phyloP scores from a whole-genome alignment of 2,329 filamentous ascomycete genomes.

The Colletotrichum sp. region DNA sequence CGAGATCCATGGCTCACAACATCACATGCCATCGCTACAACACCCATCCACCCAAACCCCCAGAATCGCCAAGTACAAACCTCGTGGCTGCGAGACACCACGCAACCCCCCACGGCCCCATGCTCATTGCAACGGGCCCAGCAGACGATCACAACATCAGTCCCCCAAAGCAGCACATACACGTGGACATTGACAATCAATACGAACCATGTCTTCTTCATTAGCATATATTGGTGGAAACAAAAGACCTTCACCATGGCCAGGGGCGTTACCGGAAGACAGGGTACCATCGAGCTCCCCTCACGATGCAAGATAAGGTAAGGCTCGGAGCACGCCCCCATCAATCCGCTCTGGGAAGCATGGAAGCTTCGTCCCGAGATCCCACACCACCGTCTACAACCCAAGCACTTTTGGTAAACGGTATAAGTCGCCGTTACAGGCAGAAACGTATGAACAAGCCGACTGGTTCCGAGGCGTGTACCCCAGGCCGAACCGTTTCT shows the following conservation, averaged over 20 bases:
- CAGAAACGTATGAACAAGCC: background rate
- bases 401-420: background rate
- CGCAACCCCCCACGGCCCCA: background rate
- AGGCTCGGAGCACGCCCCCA: background rate
- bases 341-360: slow-evolving; percentile 13
- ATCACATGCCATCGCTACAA: background rate
- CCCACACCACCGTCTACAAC: background rate
- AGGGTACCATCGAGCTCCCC: background rate
- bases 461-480: background rate
- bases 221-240: background rate
- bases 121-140: background rate
- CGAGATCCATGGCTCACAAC: background rate
- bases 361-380: slow-evolving; percentile 16
- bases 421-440: background rate
- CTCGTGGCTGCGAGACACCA: background rate
- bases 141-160: background rate
- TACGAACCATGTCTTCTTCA: background rate
- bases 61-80: background rate
- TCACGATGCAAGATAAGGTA: slow-evolving; percentile 13
- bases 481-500: background rate
- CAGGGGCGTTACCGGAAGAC: background rate
- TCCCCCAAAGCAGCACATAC: background rate
- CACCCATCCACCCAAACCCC: background rate
- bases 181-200: background rate
- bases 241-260: background rate